These are phyloP conservation scores for Mycena maculata DNA, from an alignment of 768 basidiomycete genomes.

Conservation along the genomic window DNA sequence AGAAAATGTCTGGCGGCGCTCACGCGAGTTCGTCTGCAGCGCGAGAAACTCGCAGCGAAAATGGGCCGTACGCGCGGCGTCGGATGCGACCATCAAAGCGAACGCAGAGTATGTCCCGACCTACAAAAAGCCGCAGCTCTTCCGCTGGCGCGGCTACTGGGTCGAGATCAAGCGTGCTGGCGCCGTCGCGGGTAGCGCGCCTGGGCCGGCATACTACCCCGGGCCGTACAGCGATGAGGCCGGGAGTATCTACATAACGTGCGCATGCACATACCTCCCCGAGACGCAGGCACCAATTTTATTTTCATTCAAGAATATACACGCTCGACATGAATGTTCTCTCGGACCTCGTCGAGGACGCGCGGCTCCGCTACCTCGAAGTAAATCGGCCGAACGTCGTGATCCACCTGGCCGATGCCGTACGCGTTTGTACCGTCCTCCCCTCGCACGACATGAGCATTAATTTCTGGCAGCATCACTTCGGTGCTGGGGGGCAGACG, in stretches of 20 bases:
- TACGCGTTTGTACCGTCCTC: conserved; percentile 33
- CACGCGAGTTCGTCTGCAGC: conserved; percentile 53
- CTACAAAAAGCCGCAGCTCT: conserved; percentile 54
- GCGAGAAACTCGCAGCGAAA: conserved; percentile 50
- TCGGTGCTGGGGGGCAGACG: conserved; percentile 22
- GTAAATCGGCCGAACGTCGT: conserved; percentile 55
- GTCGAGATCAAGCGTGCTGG: conserved; percentile 47
- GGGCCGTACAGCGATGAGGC: conserved; percentile 12
- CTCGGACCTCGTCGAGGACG: conserved; percentile 56
- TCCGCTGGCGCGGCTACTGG: conserved; percentile 59
- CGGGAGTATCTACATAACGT: conserved; percentile 47
- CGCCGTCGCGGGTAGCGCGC: conserved; percentile 18
- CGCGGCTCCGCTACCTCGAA: conserved; percentile 53
- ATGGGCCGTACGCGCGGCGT: conserved; percentile 24
- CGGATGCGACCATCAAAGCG: conserved; percentile 34
- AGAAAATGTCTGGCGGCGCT: conserved; percentile 57
- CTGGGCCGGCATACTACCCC: conserved; percentile 10
- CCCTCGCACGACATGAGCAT: background rate
- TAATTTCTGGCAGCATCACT: conserved; percentile 10
- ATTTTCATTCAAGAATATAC: conserved; percentile 49
- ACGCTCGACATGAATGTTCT: conserved; percentile 55
- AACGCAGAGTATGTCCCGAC: conserved; percentile 58
- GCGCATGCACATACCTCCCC: conserved; percentile 18
- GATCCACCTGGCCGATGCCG: conserved; percentile 50
- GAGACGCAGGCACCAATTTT: too few relatives aligned